phyloP scores from a whole-genome alignment of 768 basidiomycete species.

The Russula earlei region DNA sequence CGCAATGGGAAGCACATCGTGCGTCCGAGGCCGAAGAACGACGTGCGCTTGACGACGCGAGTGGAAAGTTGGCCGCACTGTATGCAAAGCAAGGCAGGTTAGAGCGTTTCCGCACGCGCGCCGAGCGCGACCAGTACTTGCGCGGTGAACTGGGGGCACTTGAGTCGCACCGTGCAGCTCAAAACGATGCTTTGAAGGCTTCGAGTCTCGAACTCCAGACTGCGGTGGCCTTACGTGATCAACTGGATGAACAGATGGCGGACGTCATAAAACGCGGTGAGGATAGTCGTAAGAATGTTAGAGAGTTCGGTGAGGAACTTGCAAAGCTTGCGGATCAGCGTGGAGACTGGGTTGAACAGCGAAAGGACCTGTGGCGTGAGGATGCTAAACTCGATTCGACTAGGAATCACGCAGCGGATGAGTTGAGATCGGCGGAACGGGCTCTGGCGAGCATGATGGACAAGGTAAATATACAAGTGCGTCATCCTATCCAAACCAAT shows the following conservation, averaged over 20 bases:
- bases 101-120: conserved; percentile 72
- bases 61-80: conserved; percentile 59
- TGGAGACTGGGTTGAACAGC: conserved; percentile 59
- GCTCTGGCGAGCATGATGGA: conserved; percentile 88
- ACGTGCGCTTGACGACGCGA: conserved; percentile 63
- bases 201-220: conserved; percentile 42
- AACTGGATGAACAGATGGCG: conserved; percentile 51
- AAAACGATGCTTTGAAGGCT: conserved; percentile 45
- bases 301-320: conserved; percentile 54
- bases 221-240: conserved; percentile 38
- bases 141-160: conserved; percentile 69
- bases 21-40: conserved; percentile 44
- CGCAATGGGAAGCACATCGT: conserved; percentile 59
- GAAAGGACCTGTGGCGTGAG: conserved; percentile 93
- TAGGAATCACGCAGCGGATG: conserved; percentile 66
- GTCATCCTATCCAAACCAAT: conserved; percentile 10
- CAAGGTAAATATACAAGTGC: conserved; percentile 44
- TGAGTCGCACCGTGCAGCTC: conserved; percentile 47
- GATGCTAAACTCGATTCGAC: conserved; percentile 80
- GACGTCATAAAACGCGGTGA: conserved; percentile 51
- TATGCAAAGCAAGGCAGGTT: conserved; percentile 88
- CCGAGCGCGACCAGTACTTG: conserved; percentile 78
- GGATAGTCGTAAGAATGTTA: conserved; percentile 49
- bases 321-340: conserved; percentile 55
- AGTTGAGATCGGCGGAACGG: conserved; percentile 74